A percentile compares a stretch with the other conserved stretches of the same genome.
phyloP scores from a whole-genome alignment of 176 grass and related monocot species.

The Bothriochloa decipiens region DNA sequence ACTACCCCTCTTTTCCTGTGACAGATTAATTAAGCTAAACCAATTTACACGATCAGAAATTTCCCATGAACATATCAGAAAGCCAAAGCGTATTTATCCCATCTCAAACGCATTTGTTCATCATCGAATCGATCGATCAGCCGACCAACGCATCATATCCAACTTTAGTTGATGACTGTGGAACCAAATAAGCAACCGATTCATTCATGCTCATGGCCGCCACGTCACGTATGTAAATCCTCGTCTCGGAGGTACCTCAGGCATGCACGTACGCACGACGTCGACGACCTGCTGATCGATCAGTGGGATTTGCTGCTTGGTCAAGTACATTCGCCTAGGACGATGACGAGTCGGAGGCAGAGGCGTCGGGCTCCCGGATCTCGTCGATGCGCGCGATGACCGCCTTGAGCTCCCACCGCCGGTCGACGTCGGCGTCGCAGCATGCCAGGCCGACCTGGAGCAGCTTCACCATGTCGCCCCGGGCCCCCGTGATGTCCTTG shows the following conservation, averaged over 20 bases:
- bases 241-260: background rate
- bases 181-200: constrained; percentile 6
- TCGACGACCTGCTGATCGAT: constrained; percentile 15
- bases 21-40: constrained; percentile 42
- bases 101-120: background rate
- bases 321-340: constrained; percentile 7
- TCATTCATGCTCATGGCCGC: background rate
- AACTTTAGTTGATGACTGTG: background rate
- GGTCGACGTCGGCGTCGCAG: constrained; percentile 72
- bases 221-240: constrained; percentile 5
- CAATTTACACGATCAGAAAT: constrained; percentile 41
- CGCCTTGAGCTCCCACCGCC: constrained; percentile 68
- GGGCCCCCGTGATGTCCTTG: constrained; percentile 34
- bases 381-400: constrained; percentile 74
- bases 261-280: background rate
- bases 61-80: constrained; percentile 19
- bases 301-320: constrained; percentile 17
- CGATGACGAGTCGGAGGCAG: background rate
- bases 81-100: constrained; percentile 18
- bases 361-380: constrained; percentile 43
- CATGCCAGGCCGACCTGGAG: constrained; percentile 64
- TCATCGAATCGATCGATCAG: background rate
- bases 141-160: constrained; percentile 11
- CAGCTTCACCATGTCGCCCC: constrained; percentile 61
- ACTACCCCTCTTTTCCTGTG: constrained; percentile 24